These are phyloP conservation scores for Paraconiothyrium sp. DNA, from an alignment of 2,329 filamentous ascomycete species.

Conservation along the genomic window DNA sequence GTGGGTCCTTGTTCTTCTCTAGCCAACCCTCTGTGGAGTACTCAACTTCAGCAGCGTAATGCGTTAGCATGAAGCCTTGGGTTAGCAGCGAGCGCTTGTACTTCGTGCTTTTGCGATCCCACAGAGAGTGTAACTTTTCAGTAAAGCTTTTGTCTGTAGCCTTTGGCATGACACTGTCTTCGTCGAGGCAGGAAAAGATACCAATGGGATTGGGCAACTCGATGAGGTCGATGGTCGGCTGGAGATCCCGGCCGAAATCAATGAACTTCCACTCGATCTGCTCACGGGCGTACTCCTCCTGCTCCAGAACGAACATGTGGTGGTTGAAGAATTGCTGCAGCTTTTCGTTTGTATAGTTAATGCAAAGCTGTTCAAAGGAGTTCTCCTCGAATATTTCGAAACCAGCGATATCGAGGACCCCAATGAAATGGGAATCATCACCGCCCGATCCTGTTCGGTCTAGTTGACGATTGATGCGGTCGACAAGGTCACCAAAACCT, in stretches of 20 bases:
- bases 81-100: constrained; percentile 88
- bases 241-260: constrained; percentile 95
- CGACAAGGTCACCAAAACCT: constrained; percentile 90
- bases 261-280: constrained; percentile 99
- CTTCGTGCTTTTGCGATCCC: constrained; percentile 95
- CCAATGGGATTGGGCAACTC: constrained; percentile 96
- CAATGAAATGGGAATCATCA: constrained; percentile 95
- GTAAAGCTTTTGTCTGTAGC: constrained; percentile 97
- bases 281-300: constrained; percentile 96
- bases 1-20: constrained; percentile 98
- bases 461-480: constrained; percentile 88
- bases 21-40: constrained; percentile 96
- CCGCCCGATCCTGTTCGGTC: constrained; percentile 83
- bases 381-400: constrained; percentile 99
- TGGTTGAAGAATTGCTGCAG: constrained; percentile 99
- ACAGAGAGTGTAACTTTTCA: constrained; percentile 94
- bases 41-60: constrained; percentile 97
- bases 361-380: constrained; percentile 98
- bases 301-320: constrained; percentile 99
- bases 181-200: constrained; percentile 97
- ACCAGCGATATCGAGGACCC: constrained; percentile 97
- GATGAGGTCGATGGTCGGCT: constrained; percentile 97
- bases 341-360: constrained; percentile 99
- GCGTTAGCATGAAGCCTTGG: constrained; percentile 94
- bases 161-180: constrained; percentile 99